These are phyloP conservation scores for Leptodontidium sp. DNA, from an alignment of 2,329 filamentous ascomycete genomes.

Conservation along the genomic window DNA sequence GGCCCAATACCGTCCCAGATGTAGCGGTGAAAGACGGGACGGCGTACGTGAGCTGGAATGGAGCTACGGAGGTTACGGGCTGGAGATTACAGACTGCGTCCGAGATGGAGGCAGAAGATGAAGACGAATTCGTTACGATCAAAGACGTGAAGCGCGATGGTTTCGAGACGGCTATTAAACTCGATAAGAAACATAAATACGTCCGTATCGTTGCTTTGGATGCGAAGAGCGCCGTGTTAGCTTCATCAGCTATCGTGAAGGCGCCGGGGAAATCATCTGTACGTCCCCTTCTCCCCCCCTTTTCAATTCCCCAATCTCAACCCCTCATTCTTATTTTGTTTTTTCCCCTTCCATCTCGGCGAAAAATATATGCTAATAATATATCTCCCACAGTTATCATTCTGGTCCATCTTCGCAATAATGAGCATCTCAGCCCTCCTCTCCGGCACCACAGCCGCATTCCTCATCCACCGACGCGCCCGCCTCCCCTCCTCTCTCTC, in stretches of 20 bases:
- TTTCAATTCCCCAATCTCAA: too few relatives aligned
- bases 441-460: conserved; percentile 2
- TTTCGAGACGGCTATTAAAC: conserved; percentile 34
- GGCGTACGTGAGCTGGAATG: conserved; percentile 48
- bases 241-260: conserved; percentile 27
- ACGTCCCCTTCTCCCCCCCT: conserved; percentile 4
- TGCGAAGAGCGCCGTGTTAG: conserved; percentile 22
- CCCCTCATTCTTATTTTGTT: too few relatives aligned
- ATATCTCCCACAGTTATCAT: background rate
- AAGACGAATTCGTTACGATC: conserved; percentile 28
- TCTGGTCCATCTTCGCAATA: conserved; percentile 1
- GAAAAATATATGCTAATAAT: background rate
- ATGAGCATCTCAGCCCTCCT: conserved; percentile 6
- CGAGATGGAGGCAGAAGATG: conserved; percentile 8
- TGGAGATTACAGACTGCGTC: conserved; percentile 32
- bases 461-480: background rate
- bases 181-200: conserved; percentile 20
- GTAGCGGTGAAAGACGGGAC: conserved; percentile 36
- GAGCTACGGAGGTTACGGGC: conserved; percentile 45
- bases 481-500: background rate
- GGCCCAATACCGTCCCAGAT: conserved; percentile 40
- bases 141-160: conserved; percentile 27
- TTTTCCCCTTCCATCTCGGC: background rate
- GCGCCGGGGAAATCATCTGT: conserved; percentile 23
- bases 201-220: conserved; percentile 32